Evolutionary conservation across 2,329 filamentous ascomycete genomes (phyloP).

Genomic region (Aspergillus oerlinghausenensis): DNA sequence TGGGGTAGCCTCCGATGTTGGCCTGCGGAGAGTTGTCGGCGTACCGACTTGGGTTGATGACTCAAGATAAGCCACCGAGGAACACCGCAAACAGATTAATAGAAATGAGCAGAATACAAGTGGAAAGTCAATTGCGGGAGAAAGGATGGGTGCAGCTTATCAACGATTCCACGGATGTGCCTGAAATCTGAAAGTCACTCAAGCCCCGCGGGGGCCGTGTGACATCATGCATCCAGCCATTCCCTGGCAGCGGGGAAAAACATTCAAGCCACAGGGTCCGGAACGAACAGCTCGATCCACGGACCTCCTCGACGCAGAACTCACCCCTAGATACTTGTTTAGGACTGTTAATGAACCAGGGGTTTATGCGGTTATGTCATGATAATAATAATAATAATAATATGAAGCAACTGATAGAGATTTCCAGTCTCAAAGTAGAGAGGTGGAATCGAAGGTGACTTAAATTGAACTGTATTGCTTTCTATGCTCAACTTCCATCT

Average conservation of each 20-base stretch:
- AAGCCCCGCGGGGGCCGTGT: constrained; percentile 15
- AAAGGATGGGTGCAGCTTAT: neutral
- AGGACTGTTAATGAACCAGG: neutral
- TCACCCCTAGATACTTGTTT: neutral
- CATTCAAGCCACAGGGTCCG: neutral
- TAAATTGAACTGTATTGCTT: neutral
- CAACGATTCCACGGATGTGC: constrained; percentile 9
- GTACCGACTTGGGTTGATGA: neutral
- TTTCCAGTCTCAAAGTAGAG: neutral
- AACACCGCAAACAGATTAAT: neutral
- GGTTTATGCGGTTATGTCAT: neutral
- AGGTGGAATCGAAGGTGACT: neutral
- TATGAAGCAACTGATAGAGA: neutral
- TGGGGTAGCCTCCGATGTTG: neutral
- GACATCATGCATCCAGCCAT: constrained; percentile 16
- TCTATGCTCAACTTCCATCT: constrained; percentile 8
- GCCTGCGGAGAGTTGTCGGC: neutral
- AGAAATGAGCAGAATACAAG: neutral
- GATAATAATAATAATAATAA: neutral
- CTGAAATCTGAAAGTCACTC: constrained; percentile 4
- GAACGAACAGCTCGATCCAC: neutral
- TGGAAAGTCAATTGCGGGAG: neutral
- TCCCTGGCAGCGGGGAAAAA: neutral
- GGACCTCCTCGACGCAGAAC: neutral
- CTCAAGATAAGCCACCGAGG: neutral